phyloP scores from a whole-genome alignment of 768 basidiomycete genomes.

The Phaeotremella skinneri region DNA sequence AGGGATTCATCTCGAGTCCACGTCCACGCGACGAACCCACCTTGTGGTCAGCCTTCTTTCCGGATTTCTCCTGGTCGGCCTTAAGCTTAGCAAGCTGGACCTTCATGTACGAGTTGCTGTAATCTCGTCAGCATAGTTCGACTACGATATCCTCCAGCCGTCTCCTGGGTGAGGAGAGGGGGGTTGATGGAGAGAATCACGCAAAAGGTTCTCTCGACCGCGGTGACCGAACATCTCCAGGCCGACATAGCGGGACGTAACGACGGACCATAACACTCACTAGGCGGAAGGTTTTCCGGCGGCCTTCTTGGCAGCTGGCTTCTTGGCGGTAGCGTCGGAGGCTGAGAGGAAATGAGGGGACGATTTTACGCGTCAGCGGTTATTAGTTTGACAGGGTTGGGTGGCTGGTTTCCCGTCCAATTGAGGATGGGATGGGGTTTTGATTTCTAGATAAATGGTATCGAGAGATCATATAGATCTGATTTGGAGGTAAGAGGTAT shows the following conservation, averaged over 20 bases:
- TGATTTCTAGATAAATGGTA: background rate
- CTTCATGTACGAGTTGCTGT: conserved; percentile 49
- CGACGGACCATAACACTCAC: conserved; percentile 25
- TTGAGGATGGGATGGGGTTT: background rate
- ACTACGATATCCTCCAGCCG: no score
- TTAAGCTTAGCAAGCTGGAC: conserved; percentile 49
- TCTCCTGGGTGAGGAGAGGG: no score
- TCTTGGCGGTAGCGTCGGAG: conserved; percentile 24
- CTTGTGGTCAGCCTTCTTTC: conserved; percentile 43
- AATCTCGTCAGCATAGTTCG: background rate
- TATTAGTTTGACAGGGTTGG: background rate
- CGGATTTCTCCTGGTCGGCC: conserved; percentile 44
- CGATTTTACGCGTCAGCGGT: no score
- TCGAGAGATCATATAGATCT: background rate
- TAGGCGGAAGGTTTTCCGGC: conserved; percentile 38
- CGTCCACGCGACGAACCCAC: conserved; percentile 21
- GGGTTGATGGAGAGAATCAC: no score
- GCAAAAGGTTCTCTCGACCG: no score
- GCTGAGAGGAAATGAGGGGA: conserved; percentile 7
- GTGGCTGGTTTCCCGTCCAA: background rate
- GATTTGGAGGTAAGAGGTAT: background rate
- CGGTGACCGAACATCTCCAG: no score
- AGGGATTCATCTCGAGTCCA: no score
- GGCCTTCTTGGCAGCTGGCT: conserved; percentile 28
- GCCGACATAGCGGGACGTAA: no score